Conservation (phyloP, 768 basidiomycete species). For the Termitomyces sp. region DNA sequence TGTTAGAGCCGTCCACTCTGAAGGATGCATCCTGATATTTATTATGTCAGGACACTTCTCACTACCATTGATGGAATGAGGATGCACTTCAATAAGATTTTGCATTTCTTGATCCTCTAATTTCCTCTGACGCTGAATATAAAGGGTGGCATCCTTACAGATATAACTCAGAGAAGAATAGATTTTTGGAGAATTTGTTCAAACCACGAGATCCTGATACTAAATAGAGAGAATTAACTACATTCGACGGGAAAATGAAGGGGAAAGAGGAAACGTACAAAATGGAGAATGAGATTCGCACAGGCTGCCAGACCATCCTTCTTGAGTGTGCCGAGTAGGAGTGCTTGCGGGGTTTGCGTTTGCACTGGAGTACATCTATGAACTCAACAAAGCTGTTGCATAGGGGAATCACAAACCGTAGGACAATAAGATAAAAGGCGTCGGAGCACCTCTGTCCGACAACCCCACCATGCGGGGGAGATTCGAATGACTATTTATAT, state of each 20-base stretch:
- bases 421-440: conserved; percentile 49
- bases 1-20: conserved; percentile 34
- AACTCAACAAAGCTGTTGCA: not conserved
- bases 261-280: conserved; percentile 15
- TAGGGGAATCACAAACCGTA: conserved; percentile 28
- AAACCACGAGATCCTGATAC: conserved; percentile 39
- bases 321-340: conserved; percentile 31
- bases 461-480: conserved; percentile 51
- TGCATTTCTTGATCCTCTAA: conserved; percentile 36
- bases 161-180: not conserved
- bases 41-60: not conserved
- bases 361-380: conserved; percentile 27
- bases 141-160: conserved; percentile 37
- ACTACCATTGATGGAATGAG: not conserved
- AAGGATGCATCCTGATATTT: conserved; percentile 31
- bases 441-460: conserved; percentile 38
- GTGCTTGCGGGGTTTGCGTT: conserved; percentile 36
- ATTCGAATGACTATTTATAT: conserved; percentile 41
- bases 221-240: conserved; percentile 12
- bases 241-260: conserved; percentile 32
- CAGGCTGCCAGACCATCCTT: conserved; percentile 34
- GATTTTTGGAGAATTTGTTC: not conserved
- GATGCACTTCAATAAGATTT: conserved; percentile 43
- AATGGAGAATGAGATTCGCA: conserved; percentile 20
- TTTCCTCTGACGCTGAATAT: conserved; percentile 37